A percentile compares a stretch with the other conserved stretches of the same genome.
These are phyloP conservation scores for Elasticomyces elasticus DNA, from an alignment of 495 filamentous ascomycete species.

Conservation along the genomic window DNA sequence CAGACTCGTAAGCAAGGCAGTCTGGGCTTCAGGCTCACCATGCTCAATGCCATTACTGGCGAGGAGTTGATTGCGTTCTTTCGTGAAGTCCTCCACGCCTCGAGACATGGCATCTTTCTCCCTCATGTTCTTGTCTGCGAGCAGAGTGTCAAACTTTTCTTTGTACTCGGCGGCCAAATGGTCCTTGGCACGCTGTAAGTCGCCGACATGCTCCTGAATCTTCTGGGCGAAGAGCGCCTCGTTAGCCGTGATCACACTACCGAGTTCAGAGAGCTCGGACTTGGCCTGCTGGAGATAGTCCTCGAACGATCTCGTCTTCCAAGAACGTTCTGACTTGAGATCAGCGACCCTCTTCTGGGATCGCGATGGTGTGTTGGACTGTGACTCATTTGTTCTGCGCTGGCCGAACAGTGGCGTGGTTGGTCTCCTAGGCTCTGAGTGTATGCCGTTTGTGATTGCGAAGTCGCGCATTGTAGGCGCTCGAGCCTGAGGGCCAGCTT, in stretches of 20 bases:
- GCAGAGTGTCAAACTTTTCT: constrained; percentile 18
- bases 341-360: neutral
- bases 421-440: neutral
- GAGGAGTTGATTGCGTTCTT: constrained; percentile 18
- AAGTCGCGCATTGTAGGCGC: neutral
- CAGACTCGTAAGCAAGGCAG: constrained; percentile 10
- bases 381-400: too few relatives aligned
- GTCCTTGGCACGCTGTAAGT: constrained; percentile 22
- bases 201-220: constrained; percentile 25
- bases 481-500: too few relatives aligned
- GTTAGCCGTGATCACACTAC: constrained; percentile 23
- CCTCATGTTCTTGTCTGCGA: constrained; percentile 11
- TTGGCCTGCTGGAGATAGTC: constrained; percentile 21
- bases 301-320: constrained; percentile 22
- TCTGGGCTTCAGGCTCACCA: constrained; percentile 6
- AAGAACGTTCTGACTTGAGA: neutral
- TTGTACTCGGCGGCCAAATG: constrained; percentile 21
- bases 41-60: constrained; percentile 15
- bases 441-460: neutral
- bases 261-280: constrained; percentile 23
- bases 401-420: neutral
- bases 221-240: constrained; percentile 24
- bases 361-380: neutral
- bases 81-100: constrained; percentile 12
- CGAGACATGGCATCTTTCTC: constrained; percentile 16